phyloP scores from a whole-genome alignment of 805 yeast genomes.

The Torulaspora indica region DNA sequence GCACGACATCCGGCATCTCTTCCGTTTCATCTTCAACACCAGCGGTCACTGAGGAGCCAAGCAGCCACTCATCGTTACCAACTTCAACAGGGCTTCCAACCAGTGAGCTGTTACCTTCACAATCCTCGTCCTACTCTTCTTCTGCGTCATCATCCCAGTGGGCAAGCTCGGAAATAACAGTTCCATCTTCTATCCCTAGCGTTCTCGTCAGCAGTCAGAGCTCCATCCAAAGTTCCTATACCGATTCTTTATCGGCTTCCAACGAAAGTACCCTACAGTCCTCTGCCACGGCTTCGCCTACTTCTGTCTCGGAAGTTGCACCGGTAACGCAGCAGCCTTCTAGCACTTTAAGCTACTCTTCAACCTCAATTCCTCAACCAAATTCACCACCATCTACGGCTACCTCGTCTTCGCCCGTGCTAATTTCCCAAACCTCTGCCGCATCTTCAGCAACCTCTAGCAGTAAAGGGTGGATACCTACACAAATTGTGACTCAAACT shows the following conservation, averaged over 20 bases:
- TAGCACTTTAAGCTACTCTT: not conserved
- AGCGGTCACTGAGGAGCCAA: not conserved
- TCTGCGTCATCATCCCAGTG: conserved; percentile 20
- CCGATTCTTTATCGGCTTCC: not conserved
- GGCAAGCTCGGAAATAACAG: conserved; percentile 9
- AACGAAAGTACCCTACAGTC: not conserved
- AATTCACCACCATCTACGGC: conserved; percentile 3
- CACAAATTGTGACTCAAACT: conserved; percentile 66
- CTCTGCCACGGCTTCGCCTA: not conserved
- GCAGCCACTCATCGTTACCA: not conserved
- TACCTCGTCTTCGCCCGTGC: not conserved
- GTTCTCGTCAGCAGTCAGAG: conserved; percentile 8
- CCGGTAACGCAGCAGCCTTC: not conserved
- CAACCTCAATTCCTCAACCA: not conserved
- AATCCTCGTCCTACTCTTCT: conserved; percentile 1
- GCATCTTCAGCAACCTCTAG: conserved; percentile 29
- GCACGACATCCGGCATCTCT: not conserved
- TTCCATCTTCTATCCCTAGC: conserved; percentile 10
- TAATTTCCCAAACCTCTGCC: not conserved
- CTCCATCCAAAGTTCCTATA: conserved; percentile 3
- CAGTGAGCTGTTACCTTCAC: conserved; percentile 1
- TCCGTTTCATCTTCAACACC: not conserved
- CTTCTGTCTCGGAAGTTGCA: not conserved
- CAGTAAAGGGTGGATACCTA: conserved; percentile 57
- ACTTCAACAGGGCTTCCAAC: conserved; percentile 5